Conservation (phyloP, 2,329 filamentous ascomycete genomes). For the Delphinella strobiligena region DNA sequence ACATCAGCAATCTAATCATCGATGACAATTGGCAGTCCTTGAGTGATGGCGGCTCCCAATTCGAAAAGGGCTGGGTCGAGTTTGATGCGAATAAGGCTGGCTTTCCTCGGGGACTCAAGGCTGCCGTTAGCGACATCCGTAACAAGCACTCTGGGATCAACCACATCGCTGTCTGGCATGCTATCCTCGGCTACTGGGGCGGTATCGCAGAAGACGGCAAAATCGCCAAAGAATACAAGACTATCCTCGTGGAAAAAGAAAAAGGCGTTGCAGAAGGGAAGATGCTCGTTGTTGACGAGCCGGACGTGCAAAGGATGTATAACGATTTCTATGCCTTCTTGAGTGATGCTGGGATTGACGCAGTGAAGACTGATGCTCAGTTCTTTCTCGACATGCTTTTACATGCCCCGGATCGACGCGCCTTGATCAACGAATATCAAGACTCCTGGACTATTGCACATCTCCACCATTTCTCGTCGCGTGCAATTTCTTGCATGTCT, state of each 20-base stretch:
- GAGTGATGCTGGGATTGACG: constrained; percentile 59
- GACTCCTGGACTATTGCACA: constrained; percentile 75
- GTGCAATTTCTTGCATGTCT: constrained; percentile 89
- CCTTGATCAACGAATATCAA: constrained; percentile 64
- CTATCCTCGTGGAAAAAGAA: constrained; percentile 44
- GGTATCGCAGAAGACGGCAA: constrained; percentile 65
- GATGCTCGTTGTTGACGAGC: constrained; percentile 61
- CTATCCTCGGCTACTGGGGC: constrained; percentile 80
- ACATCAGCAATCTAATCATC: constrained; percentile 76
- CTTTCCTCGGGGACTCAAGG: constrained; percentile 71
- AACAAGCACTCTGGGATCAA: constrained; percentile 56
- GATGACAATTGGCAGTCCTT: constrained; percentile 95
- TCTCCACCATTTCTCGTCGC: constrained; percentile 64
- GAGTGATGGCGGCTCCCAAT: constrained; percentile 42
- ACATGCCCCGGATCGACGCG: constrained; percentile 55
- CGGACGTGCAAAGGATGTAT: constrained; percentile 68
- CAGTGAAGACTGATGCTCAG: constrained; percentile 87
- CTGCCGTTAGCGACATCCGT: constrained; percentile 57
- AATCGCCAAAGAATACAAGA: constrained; percentile 69
- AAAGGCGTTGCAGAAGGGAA: constrained; percentile 48
- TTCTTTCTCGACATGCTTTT: constrained; percentile 72
- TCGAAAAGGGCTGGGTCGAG: constrained; percentile 52
- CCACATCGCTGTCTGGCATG: constrained; percentile 90
- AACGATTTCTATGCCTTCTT: constrained; percentile 87
- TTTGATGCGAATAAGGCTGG: constrained; percentile 75